Evolutionary conservation across 2,329 filamentous ascomycete genomes (phyloP), one percentile per base, ranked within the genome.

Genomic region (Diaporthe sp.): DNA sequence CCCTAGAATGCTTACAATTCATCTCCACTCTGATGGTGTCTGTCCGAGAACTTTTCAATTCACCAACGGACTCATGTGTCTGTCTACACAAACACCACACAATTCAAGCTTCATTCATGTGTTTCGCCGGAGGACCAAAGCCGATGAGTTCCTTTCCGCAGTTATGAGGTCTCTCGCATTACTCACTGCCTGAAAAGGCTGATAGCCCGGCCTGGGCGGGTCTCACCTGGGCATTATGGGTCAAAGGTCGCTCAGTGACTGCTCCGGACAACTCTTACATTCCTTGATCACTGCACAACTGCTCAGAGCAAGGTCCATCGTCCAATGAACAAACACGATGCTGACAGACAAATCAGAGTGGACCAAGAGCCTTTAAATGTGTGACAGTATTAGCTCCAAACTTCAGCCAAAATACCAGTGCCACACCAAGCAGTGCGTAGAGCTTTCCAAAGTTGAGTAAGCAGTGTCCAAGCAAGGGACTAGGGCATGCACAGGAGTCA

Each of bases 391-490:
- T 13, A 15, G 42, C 42, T 2, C 42, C 5, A 44, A 8, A 44
- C 17, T 19, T 49, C n/a, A 53, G 51, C n/a, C n/a, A 25, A 15
- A 28, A 0, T 49, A 9, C 1, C 46, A 22, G 8, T 49, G 3
- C 46, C 15, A 22, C 17, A n/a, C 49, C 22, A 5, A 15, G 19
- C 22, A 8, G 22, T 28, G 4, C 1, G 17, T 28, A 37, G 34
- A 39, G 57, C 19, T 37, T n/a, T 12, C 6, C 2, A 39, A 1
- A 2, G 4, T 0, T 13, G 0, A 55, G 12, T 0, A 12, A n/a
- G n/a, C 2, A 17, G 17, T 5, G 22, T 37, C 34, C 22, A 39
- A 15, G 1, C 1, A 17, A 17, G n/a, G 57, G 4, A 31, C 34
- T 25, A 25, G 6, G 12, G 31, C 22, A 3, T 61, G 12, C 6